Conservation (phyloP, 257 asterid species). For the Solanum raphanifolium region DNA sequence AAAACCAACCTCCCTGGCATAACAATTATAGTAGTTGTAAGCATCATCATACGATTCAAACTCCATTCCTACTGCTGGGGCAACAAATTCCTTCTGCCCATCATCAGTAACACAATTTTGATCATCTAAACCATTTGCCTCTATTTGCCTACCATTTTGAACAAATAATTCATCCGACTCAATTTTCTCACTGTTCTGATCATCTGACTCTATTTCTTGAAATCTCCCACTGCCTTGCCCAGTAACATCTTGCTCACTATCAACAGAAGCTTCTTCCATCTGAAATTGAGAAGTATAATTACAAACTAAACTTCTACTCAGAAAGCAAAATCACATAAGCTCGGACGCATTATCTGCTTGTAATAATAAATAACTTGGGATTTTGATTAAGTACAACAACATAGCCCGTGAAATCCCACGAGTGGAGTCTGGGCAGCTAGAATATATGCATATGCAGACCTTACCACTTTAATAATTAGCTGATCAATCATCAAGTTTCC, state of each 20-base stretch:
- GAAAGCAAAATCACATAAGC: background rate
- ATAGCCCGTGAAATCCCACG: background rate
- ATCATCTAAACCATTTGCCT: slow-evolving; percentile 6
- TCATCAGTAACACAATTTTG: slow-evolving; percentile 19
- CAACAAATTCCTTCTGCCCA: slow-evolving; percentile 45
- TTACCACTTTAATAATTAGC: background rate
- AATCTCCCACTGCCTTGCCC: slow-evolving; percentile 18
- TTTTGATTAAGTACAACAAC: background rate
- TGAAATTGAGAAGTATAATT: background rate
- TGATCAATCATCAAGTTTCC: background rate
- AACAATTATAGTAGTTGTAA: slow-evolving; percentile 61
- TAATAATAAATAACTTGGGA: background rate
- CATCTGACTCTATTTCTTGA: slow-evolving; percentile 13
- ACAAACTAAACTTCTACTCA: background rate
- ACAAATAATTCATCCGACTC: background rate
- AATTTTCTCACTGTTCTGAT: slow-evolving; percentile 14
- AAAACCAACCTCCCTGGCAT: slow-evolving; percentile 74
- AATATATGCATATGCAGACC: background rate
- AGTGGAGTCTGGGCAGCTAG: too few relatives aligned
- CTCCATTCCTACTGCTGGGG: slow-evolving; percentile 76
- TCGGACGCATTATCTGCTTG: background rate
- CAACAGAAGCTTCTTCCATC: slow-evolving; percentile 48
- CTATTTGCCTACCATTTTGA: slow-evolving; percentile 6
- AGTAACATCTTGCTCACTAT: slow-evolving; percentile 18
- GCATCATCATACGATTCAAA: slow-evolving; percentile 85